Percentiles rank a stretch among this genome's conserved stretches.
Evolutionary conservation across 805 yeast genomes (phyloP).

Genomic region (Zygoascus bituminiphila): DNA sequence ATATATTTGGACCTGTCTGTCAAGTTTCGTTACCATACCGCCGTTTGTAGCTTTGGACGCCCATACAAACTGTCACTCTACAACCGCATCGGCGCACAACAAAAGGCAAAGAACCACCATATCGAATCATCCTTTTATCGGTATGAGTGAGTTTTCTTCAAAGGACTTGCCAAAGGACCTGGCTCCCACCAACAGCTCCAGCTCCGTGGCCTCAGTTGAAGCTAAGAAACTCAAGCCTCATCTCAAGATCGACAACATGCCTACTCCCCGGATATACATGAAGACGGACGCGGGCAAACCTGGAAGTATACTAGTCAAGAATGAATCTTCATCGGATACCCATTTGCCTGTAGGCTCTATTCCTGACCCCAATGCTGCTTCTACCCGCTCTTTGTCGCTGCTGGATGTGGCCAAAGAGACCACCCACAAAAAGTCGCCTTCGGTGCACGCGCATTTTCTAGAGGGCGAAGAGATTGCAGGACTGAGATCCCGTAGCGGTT

Average conservation of each 20-base stretch:
- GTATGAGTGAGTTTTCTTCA: background rate
- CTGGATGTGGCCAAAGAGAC: background rate
- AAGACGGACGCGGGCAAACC: background rate
- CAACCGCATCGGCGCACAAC: no score
- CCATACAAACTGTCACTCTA: no score
- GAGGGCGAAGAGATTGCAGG: constrained; percentile 48
- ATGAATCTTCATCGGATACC: no score
- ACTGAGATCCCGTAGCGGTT: constrained; percentile 18
- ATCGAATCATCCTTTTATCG: no score
- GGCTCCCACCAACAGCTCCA: background rate
- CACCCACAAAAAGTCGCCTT: constrained; percentile 44
- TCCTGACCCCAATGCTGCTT: background rate
- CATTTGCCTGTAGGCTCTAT: background rate
- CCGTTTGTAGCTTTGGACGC: no score
- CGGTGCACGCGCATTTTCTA: constrained; percentile 74
- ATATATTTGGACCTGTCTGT: no score
- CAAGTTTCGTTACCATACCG: no score
- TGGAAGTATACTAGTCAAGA: background rate
- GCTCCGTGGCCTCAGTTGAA: constrained; percentile 15
- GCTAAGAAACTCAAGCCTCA: background rate
- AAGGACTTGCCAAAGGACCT: background rate
- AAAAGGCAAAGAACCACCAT: no score
- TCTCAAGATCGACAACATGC: constrained; percentile 2
- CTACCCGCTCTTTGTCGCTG: constrained; percentile 2
- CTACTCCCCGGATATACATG: background rate